Conservation (phyloP, 805 yeast species). For the Sungouiella blattae region DNA sequence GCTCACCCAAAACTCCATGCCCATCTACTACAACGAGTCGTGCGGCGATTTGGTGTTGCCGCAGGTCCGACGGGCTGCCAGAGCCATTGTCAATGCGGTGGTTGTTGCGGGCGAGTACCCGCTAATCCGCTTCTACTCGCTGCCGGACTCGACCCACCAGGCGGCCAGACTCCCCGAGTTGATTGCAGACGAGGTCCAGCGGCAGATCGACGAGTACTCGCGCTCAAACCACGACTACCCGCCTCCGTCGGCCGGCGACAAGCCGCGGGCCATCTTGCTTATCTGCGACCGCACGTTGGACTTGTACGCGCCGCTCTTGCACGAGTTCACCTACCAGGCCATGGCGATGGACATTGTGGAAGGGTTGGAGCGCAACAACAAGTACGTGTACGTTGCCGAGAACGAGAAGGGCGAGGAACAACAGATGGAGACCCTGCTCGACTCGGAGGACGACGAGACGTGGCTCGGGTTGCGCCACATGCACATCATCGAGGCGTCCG, state of each 20-base stretch:
- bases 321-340: conserved; percentile 89
- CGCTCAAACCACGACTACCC: conserved; percentile 61
- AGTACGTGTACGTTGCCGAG: conserved; percentile 52
- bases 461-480: conserved; percentile 71
- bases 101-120: conserved; percentile 86
- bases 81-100: conserved; percentile 67
- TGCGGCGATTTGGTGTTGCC: conserved; percentile 60
- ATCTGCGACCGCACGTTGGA: conserved; percentile 85
- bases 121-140: conserved; percentile 67
- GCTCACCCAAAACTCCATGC: conserved; percentile 53
- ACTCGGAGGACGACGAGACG: conserved; percentile 62
- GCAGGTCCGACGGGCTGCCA: conserved; percentile 58
- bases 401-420: conserved; percentile 44
- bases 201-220: conserved; percentile 70
- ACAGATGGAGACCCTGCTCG: conserved; percentile 38
- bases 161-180: conserved; percentile 62
- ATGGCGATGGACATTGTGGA: conserved; percentile 75
- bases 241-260: conserved; percentile 47
- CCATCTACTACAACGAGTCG: conserved; percentile 63
- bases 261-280: conserved; percentile 70
- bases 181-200: conserved; percentile 71
- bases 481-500: conserved; percentile 74
- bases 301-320: conserved; percentile 75
- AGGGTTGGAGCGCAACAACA: conserved; percentile 38
- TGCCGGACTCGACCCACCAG: conserved; percentile 45